Percentiles rank a stretch among this genome's conserved stretches.
These are phyloP conservation scores for Syzygium grande DNA, from an alignment of 345 rosid genomes.

Conservation along the genomic window DNA sequence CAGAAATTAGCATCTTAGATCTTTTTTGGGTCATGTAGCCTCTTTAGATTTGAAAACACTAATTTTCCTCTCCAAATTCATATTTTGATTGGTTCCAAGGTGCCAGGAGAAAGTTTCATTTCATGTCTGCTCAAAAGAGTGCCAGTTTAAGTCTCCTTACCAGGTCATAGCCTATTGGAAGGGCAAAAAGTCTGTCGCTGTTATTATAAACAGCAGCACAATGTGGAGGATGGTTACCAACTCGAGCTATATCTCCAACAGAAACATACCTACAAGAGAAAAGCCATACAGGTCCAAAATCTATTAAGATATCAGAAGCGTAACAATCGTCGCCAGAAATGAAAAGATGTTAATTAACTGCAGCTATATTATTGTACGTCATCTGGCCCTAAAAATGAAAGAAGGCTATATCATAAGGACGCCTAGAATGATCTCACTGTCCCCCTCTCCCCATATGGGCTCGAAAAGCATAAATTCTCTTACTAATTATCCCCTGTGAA, in stretches of 20 bases:
- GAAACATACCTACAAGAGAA: constrained; percentile 53
- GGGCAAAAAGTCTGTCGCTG: constrained; percentile 37
- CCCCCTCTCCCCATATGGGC: neutral
- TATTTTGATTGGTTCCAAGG: neutral
- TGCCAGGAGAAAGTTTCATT: neutral
- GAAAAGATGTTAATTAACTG: neutral
- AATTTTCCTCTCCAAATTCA: neutral
- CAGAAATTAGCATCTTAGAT: neutral
- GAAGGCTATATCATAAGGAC: neutral
- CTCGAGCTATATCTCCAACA: constrained; percentile 77
- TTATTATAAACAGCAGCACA: constrained; percentile 80
- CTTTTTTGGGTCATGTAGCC: neutral
- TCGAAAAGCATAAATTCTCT: neutral
- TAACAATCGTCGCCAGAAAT: neutral
- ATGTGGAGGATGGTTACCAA: constrained; percentile 83
- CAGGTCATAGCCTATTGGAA: constrained; percentile 87
- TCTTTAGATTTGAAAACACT: neutral
- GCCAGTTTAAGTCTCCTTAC: constrained; percentile 27
- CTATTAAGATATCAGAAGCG: neutral
- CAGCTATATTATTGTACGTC: neutral
- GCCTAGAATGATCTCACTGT: neutral
- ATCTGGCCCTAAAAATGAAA: neutral
- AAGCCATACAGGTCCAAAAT: neutral
- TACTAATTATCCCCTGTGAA: neutral
- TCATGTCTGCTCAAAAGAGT: neutral